Evolutionary conservation across 768 basidiomycete species (phyloP).

Genomic region (Collybia mongolica): DNA sequence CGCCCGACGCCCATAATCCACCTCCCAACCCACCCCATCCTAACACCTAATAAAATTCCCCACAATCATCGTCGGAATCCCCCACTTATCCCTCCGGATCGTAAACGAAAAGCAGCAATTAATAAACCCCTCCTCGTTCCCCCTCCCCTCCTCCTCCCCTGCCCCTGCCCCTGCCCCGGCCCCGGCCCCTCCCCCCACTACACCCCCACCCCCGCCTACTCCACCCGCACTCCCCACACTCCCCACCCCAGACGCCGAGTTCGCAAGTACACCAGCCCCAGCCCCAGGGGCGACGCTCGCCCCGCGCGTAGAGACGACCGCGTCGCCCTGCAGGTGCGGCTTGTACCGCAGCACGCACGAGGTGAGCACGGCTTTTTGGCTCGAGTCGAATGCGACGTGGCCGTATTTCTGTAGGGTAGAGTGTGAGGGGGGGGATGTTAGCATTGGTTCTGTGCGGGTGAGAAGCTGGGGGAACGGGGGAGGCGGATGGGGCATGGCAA

Average conservation of each 20-base stretch:
- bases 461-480: neutral
- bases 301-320: neutral
- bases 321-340: conserved; percentile 41
- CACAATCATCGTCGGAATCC: conserved; percentile 88
- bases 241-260: too few species aligned
- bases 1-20: neutral
- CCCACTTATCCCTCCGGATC: conserved; percentile 80
- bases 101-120: conserved; percentile 93
- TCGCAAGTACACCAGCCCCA: conserved; percentile 5
- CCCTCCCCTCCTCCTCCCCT: conserved; percentile 24
- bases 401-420: conserved; percentile 78
- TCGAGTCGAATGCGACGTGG: conserved; percentile 88
- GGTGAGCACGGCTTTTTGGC: conserved; percentile 89
- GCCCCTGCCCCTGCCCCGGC: conserved; percentile 28
- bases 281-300: neutral
- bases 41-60: conserved; percentile 83
- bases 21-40: neutral
- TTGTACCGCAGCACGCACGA: conserved; percentile 86
- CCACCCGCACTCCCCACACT: too few species aligned
- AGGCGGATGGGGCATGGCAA: neutral
- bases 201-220: too few species aligned
- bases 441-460: neutral
- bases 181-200: neutral
- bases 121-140: conserved; percentile 70
- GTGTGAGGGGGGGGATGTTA: neutral